Base-by-base conservation (phyloP, 176 grass and related monocot species). In the Aegilops sharonensis region DNA sequence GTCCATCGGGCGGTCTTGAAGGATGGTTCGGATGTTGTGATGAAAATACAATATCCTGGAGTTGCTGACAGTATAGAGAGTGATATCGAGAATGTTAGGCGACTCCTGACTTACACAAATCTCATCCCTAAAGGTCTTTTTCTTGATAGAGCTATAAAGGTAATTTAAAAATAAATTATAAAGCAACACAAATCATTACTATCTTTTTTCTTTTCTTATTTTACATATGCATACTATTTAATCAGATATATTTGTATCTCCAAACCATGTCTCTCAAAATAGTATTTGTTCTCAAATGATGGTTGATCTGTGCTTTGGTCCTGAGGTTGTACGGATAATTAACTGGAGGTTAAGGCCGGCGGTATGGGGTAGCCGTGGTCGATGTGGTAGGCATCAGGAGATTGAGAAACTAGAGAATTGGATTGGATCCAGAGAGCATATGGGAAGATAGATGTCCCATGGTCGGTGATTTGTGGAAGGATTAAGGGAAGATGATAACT, bases 91-190 rank as follows among this genome's bases (percentile, higher is more conserved):
- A 98, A 98, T 94, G 97, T 95, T 31, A 94, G 88, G 78, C 84
- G 88, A 87, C 92, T 95, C 74, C 54, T 95, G 29, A 83, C 91
- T 64, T 98, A 95, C 71, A 98, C 97, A 80, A 98, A 95, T 81
- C 90, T 98, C 81, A 98, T 98, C 71, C 97, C 94, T 80, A 94
- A 98, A 90, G 97, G 97, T 68, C 97, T 98, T 91, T 95, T 95
- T 57, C 94, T 98, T 89, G 97, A 98, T 81, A 90, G 89, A 86
- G 97, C 97, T 84, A 94, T 98, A 31, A 92, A 98, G 97, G 97
- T 98, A 94, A 87, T 27, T 90, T 71, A 9, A 69, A 73, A 73
- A 43, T 21, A 54, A 61, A 68, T 76, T 24, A 25, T 20, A 14
- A 59, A 75, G 60, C 45, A 54, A 8, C 57, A 27, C 35, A 27